A percentile compares a stretch with the other conserved stretches of the same genome.
phyloP scores from a whole-genome alignment of 2,329 filamentous ascomycete genomes.

The Tolypocladium inflatum region DNA sequence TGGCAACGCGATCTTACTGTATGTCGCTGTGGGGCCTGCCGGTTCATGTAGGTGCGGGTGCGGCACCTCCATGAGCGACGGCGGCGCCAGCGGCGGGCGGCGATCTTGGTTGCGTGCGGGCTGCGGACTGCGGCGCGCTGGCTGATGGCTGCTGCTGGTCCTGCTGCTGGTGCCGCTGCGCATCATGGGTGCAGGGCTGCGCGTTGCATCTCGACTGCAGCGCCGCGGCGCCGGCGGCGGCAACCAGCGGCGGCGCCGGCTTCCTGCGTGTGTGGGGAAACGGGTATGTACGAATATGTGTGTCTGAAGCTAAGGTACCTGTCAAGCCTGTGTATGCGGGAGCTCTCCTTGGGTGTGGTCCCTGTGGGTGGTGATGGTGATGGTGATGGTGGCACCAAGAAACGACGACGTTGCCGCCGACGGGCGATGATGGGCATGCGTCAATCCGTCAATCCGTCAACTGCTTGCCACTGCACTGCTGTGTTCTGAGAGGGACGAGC shows the following conservation, averaged over 20 bases:
- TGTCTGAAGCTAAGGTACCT: no score
- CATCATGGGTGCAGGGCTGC: slow-evolving; percentile 4
- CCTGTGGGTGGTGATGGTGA: background rate
- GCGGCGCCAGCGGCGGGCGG: background rate
- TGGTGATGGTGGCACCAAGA: background rate
- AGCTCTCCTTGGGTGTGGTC: background rate
- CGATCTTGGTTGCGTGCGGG: background rate
- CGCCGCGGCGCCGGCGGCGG: background rate
- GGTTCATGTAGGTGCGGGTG: background rate
- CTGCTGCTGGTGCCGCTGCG: background rate
- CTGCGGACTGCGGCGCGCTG: no score
- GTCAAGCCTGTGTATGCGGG: background rate
- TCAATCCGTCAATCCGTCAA: background rate
- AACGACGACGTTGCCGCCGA: background rate
- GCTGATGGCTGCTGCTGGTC: no score
- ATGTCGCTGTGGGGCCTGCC: background rate
- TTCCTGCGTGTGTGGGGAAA: background rate
- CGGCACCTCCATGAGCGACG: background rate
- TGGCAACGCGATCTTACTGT: background rate
- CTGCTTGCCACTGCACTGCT: background rate
- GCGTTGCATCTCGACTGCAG: background rate
- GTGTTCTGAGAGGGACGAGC: background rate
- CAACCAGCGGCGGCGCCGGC: background rate
- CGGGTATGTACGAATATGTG: background rate
- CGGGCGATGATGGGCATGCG: background rate